Percentiles rank a stretch among this genome's conserved stretches.
These are phyloP conservation scores for Selaginella moellendorffii DNA, from an alignment of 75 land plant species.

Conservation along the genomic window DNA sequence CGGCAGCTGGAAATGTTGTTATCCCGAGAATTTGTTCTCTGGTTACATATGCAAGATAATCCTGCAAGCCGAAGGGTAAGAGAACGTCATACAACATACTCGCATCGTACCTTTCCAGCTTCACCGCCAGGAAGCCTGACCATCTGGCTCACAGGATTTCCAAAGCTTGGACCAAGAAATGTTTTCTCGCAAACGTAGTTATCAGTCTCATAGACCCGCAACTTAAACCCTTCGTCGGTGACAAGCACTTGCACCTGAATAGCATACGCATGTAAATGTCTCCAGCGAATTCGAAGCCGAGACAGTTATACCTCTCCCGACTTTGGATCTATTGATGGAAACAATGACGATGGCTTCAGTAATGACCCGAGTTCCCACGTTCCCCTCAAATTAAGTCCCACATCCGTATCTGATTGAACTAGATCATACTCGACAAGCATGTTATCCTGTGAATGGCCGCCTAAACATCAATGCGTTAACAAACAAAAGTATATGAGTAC, in stretches of 20 bases:
- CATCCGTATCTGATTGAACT: conserved; percentile 3
- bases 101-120: background rate
- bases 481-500: too few relatives aligned
- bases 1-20: conserved; percentile 5
- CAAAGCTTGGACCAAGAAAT: conserved; percentile 21
- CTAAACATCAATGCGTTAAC: too few relatives aligned
- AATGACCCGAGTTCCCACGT: conserved; percentile 5
- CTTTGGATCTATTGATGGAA: background rate
- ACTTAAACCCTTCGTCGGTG: conserved; percentile 14
- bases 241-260: conserved; percentile 20
- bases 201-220: conserved; percentile 21
- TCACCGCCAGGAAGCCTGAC: background rate
- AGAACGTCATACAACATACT: too few relatives aligned
- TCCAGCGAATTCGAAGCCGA: too few relatives aligned
- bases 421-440: conserved; percentile 25
- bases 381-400: conserved; percentile 16
- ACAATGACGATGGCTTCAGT: conserved; percentile 10
- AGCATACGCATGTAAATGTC: too few relatives aligned
- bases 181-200: conserved; percentile 11
- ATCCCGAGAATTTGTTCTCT: conserved; percentile 14
- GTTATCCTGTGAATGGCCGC: conserved; percentile 18
- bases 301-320: conserved; percentile 14
- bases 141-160: conserved; percentile 7
- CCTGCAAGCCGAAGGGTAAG: conserved; percentile 12
- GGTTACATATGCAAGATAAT: conserved; percentile 12